phyloP scores from a whole-genome alignment of 129 eudicot species.

The Erigeron canadensis region DNA sequence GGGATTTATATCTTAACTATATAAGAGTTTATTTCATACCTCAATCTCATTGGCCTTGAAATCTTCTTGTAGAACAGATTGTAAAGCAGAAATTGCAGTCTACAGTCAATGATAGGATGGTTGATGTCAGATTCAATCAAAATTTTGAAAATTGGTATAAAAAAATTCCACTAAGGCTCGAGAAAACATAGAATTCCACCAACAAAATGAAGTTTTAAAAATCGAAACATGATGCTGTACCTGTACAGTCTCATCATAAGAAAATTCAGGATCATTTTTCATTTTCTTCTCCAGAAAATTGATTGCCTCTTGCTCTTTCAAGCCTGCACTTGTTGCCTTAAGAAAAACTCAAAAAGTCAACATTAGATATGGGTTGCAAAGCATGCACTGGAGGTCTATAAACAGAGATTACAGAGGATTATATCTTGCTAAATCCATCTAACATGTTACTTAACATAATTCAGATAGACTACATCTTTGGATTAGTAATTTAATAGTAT shows the following conservation, averaged over 20 bases:
- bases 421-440: neutral
- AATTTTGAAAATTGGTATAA: neutral
- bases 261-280: slow-evolving; percentile 92
- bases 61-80: slow-evolving; percentile 95
- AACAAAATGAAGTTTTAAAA: no score
- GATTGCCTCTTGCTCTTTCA: slow-evolving; percentile 96
- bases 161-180: no score
- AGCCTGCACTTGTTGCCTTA: slow-evolving; percentile 98
- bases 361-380: slow-evolving; percentile 6
- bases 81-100: slow-evolving; percentile 98
- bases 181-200: neutral
- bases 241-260: slow-evolving; percentile 95
- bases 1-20: neutral
- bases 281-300: slow-evolving; percentile 95
- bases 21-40: slow-evolving; percentile 37
- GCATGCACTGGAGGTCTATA: neutral
- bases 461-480: neutral
- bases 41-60: slow-evolving; percentile 97
- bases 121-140: slow-evolving; percentile 9
- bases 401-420: neutral
- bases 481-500: no score
- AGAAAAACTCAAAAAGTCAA: neutral
- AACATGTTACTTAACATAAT: neutral
- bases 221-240: slow-evolving; percentile 31
- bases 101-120: slow-evolving; percentile 31